Conservation (phyloP, 129 eudicot genomes). For the Silybum marianum region DNA sequence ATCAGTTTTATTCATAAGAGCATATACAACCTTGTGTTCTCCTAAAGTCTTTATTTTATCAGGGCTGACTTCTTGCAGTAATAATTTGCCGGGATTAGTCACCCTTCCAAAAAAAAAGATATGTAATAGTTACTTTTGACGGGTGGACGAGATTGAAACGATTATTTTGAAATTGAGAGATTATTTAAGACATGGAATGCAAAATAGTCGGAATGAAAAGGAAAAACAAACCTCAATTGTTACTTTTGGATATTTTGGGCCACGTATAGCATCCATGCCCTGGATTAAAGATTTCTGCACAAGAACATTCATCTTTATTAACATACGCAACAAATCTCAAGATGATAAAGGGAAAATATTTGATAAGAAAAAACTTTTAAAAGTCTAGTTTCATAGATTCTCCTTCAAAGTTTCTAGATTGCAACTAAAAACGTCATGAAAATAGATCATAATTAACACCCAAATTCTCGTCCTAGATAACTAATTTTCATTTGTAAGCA, state of each 20-base stretch:
- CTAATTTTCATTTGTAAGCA: background rate
- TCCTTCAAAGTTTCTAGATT: constrained; percentile 1
- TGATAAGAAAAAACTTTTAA: background rate
- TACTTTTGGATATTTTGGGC: constrained; percentile 23
- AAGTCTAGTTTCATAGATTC: background rate
- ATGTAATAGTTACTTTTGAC: background rate
- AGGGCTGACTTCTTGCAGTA: too few relatives aligned
- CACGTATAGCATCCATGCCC: constrained; percentile 31
- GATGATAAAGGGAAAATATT: background rate
- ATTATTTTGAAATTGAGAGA: background rate
- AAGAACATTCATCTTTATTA: constrained; percentile 11
- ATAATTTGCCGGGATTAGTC: too few relatives aligned
- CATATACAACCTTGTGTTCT: too few relatives aligned
- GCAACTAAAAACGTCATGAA: background rate
- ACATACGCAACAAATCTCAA: background rate
- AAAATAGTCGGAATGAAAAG: constrained; percentile 14
- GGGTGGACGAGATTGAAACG: background rate
- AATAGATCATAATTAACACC: background rate
- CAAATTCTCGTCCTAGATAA: constrained; percentile 6
- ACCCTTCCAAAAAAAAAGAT: background rate
- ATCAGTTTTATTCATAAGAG: too few relatives aligned
- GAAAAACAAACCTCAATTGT: constrained; percentile 63
- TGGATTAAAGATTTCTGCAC: constrained; percentile 42
- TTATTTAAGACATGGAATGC: background rate
- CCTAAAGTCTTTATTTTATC: too few relatives aligned